phyloP scores from a whole-genome alignment of 73 alveolate species.

The Uronychia binucleata region DNA sequence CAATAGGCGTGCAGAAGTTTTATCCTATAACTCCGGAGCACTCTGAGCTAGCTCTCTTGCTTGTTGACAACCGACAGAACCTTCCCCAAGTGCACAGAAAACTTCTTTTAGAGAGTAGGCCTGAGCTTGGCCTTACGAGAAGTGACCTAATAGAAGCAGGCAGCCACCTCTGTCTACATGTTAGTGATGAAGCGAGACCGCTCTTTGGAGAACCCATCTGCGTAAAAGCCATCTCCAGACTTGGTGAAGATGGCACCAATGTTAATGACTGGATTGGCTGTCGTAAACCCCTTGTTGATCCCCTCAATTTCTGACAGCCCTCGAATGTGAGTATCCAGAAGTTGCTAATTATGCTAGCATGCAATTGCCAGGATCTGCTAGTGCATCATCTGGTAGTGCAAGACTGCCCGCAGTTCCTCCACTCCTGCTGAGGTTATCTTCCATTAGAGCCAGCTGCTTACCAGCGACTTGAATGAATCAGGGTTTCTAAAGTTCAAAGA shows the following conservation, averaged over 20 bases:
- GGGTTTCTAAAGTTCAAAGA: conserved; percentile 57
- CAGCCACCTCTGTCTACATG: conserved; percentile 45
- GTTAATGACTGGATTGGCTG: conserved; percentile 38
- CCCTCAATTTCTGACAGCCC: conserved; percentile 11
- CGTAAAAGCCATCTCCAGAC: conserved; percentile 60
- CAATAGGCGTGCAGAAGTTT: conserved; percentile 65
- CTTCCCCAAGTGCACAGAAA: conserved; percentile 17
- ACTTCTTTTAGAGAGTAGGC: conserved; percentile 41
- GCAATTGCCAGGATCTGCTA: conserved; percentile 13
- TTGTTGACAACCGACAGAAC: conserved; percentile 17
- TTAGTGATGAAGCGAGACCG: conserved; percentile 12
- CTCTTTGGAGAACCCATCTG: conserved; percentile 26
- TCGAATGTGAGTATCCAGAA: conserved; percentile 15
- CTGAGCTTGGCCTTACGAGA: conserved; percentile 32
- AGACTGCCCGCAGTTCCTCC: conserved; percentile 68
- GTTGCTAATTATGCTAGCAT: conserved; percentile 9
- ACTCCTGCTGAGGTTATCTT: conserved; percentile 57
- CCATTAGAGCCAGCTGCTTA: conserved; percentile 47
- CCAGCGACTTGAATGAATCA: conserved; percentile 24
- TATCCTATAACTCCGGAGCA: conserved; percentile 41
- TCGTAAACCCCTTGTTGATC: conserved; percentile 12
- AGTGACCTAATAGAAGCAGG: conserved; percentile 33
- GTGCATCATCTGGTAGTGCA: conserved; percentile 45
- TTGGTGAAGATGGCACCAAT: conserved; percentile 19
- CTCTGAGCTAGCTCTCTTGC: conserved; percentile 31